Evolutionary conservation across 2,329 filamentous ascomycete genomes (phyloP).

Genomic region (Eurotiales sp.): DNA sequence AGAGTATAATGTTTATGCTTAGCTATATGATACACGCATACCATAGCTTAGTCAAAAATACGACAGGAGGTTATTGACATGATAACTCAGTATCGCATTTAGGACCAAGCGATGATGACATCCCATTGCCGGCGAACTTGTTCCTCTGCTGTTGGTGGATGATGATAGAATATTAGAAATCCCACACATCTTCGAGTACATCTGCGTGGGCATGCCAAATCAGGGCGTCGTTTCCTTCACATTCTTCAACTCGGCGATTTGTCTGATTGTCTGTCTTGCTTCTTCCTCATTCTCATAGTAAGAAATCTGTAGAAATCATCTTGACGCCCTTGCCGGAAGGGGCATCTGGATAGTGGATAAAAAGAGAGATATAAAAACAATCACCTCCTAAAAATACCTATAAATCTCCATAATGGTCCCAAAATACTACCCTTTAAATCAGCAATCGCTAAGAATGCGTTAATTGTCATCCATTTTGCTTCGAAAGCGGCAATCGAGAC

Average conservation of each 20-base stretch:
- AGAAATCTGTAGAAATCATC: constrained; percentile 6
- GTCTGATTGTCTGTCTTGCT: constrained; percentile 9
- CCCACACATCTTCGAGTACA: constrained; percentile 7
- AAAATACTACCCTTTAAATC: not conserved
- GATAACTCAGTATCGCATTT: too few species aligned
- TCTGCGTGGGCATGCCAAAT: constrained; percentile 7
- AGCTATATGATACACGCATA: too few species aligned
- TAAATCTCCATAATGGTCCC: constrained; percentile 6
- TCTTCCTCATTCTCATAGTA: constrained; percentile 5
- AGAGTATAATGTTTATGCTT: too few species aligned
- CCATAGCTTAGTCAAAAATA: too few species aligned
- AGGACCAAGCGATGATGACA: too few species aligned
- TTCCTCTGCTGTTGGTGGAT: not conserved
- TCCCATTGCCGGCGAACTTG: too few species aligned
- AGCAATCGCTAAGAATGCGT: constrained; percentile 4
- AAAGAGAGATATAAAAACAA: constrained; percentile 6
- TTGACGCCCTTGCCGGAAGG: constrained; percentile 9
- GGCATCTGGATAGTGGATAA: constrained; percentile 7
- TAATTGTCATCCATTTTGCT: constrained; percentile 4
- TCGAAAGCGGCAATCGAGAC: constrained; percentile 8
- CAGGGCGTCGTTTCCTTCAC: constrained; percentile 5
- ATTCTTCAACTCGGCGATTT: constrained; percentile 3
- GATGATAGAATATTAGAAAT: not conserved
- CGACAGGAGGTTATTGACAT: too few species aligned
- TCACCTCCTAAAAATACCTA: constrained; percentile 8